Base-by-base conservation (phyloP, 1,284 basidiomycete species). In the Leccinum subatratum region DNA sequence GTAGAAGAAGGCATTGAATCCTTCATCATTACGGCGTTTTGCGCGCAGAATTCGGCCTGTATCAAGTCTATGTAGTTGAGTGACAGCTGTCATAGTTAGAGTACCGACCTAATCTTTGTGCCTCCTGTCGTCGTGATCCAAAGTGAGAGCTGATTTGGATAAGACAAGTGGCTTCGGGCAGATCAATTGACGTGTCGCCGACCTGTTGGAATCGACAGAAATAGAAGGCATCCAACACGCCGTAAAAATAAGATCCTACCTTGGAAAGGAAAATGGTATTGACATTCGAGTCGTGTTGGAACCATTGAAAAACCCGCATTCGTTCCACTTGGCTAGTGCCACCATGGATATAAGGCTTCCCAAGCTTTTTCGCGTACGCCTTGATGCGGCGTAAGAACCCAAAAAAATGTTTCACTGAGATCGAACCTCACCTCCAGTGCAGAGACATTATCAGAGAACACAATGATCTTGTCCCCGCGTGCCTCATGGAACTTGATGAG, bases 111-210 rank as follows among this genome's bases (percentile, higher is more conserved):
- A 99, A 81, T 68, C 97, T 86, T 78, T 99, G 97, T 6, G 97
- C 97, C 79, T 99, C 97, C 80, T 99, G 97, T 70, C 97, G 85
- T 68, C 97, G 91, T 51, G 96, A 98, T 28, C 97, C 97, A 79
- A 99, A 99, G 80, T 99, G 97, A 18, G 95, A 97, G n/a, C 95
- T 98, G 71, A 99, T 98, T 81, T 99, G 97, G 72, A 99, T 99
- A 69, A 99, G 86, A 79, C 97, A 99, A 7, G 97, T 99, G 62
- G 97, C 97, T 81, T 99, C 97, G 30, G 97, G 97, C 64, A 99
- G 81, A 82, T 99, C 97, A 78, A 99, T 99, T 56, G 96, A 98
- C 37, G 97, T 99, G 79, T 99, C 97, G 73, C 97, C 97, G 72
- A 99, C 96, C 92, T 94, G 72, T 67, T 70, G 68, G 68, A 68